phyloP scores from a whole-genome alignment of 768 basidiomycete species.

The Inosperma sp. region DNA sequence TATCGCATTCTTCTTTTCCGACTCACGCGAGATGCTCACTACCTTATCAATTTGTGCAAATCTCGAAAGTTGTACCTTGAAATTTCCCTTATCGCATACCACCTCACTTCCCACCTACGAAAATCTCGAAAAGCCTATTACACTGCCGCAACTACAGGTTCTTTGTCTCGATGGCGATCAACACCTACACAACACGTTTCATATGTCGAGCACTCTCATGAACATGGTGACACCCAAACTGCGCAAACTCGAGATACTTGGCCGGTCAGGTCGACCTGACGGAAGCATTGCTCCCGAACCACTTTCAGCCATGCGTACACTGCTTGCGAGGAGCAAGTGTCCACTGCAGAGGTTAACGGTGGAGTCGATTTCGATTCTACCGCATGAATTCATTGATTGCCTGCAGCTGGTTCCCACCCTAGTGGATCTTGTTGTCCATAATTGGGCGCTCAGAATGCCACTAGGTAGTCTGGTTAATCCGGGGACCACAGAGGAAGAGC shows the following conservation, averaged over 20 bases:
- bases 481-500: not conserved
- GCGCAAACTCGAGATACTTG: slow-evolving; percentile 23
- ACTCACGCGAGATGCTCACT: slow-evolving; percentile 23
- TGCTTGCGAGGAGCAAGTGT: slow-evolving; percentile 21
- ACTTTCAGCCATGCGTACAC: slow-evolving; percentile 16
- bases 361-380: slow-evolving; percentile 23
- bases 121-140: slow-evolving; percentile 16
- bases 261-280: slow-evolving; percentile 21
- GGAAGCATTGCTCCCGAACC: slow-evolving; percentile 19
- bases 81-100: slow-evolving; percentile 27
- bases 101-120: slow-evolving; percentile 16
- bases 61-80: slow-evolving; percentile 25
- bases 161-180: slow-evolving; percentile 30
- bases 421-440: slow-evolving; percentile 22
- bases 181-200: slow-evolving; percentile 26
- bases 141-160: slow-evolving; percentile 20
- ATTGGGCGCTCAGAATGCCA: slow-evolving; percentile 21
- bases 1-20: slow-evolving; percentile 26
- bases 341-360: slow-evolving; percentile 23
- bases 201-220: slow-evolving; percentile 25
- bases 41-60: slow-evolving; percentile 18
- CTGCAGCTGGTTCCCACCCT: slow-evolving; percentile 21
- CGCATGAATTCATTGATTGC: slow-evolving; percentile 22
- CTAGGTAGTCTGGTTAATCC: not conserved
- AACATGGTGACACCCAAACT: slow-evolving; percentile 24